Evolutionary conservation across 2,329 filamentous ascomycete genomes (phyloP).

Genomic region (Colletotrichum tropicale): DNA sequence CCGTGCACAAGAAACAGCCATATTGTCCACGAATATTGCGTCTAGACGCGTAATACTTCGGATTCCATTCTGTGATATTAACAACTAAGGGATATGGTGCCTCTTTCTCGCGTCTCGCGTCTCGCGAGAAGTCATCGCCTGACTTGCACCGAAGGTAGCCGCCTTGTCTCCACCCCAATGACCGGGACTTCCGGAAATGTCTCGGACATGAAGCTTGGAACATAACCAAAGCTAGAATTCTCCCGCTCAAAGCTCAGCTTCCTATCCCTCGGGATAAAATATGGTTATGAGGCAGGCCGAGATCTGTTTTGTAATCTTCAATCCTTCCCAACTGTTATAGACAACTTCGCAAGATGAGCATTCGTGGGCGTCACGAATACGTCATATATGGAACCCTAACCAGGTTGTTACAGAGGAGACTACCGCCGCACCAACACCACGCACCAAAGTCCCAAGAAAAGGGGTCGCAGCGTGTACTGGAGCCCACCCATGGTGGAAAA

Average conservation of each 20-base stretch:
- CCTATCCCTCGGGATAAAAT: rapidly evolving
- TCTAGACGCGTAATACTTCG: rapidly evolving
- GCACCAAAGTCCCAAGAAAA: background rate
- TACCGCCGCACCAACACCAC: background rate
- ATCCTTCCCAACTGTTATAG: background rate
- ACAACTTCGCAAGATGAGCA: rapidly evolving
- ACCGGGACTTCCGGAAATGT: background rate
- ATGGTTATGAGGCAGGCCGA: background rate
- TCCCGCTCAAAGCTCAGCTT: background rate
- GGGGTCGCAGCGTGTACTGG: background rate
- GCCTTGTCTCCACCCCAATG: background rate
- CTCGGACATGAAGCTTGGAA: background rate
- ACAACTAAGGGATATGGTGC: rapidly evolving
- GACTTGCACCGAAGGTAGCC: background rate
- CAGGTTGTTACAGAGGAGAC: background rate
- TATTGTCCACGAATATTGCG: background rate
- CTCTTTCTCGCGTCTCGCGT: background rate
- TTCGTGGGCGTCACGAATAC: background rate
- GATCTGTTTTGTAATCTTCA: background rate
- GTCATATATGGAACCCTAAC: background rate
- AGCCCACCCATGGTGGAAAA: background rate
- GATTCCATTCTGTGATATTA: background rate
- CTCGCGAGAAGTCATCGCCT: background rate
- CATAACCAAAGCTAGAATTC: rapidly evolving
- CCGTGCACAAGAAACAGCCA: too few species aligned